Evolutionary conservation across 2,329 filamentous ascomycete genomes (phyloP), one percentile per base, ranked within the genome.

Genomic region (Penicillium thymicola): DNA sequence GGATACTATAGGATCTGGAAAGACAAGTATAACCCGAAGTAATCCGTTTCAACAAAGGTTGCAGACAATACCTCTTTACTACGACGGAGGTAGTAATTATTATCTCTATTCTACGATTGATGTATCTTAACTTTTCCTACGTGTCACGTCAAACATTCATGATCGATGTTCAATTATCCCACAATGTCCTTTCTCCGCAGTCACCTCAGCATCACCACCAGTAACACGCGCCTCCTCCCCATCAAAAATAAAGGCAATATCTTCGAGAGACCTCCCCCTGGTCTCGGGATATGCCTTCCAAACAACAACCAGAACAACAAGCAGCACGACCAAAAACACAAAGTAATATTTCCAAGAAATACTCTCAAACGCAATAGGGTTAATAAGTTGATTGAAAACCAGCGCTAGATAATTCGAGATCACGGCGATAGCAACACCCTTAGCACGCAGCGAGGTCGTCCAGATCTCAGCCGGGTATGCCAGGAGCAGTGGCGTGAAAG

Each of bases 1-100:
- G 28, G 28, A n/a, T 45, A 47, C 49, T 41, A 48, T 54, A 96
- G 91, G 92, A 97, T 97, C 71, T 97, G 93, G 91, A 97, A 97
- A 75, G 92, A 96, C 61, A 97, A 97, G 78, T 97, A 97, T 78
- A 83, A 80, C 61, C 79, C 81, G 6, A 50, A 50, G 21, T 55
- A n/a, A 44, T 30, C 10, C 11, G 38, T 10, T 27, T 4, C 11
- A 36, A 51, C 21, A 16, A 34, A n/a, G 21, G 10, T 25, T 18
- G 18, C 18, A 13, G 14, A 6, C 16, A 23, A 28, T 37, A 21
- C 2, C 9, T 43, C 11, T 38, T 9, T 5, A 34, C 27, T 10
- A 47, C 34, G 18, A 47, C 40, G 9, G 16, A 6, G 34, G 21
- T 30, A 16, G 25, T 51, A 2, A 36, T 46, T 8, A 27, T 21